These are phyloP conservation scores for Aspergillus ochraceus DNA, from an alignment of 2,329 filamentous ascomycete genomes.

Conservation along the genomic window DNA sequence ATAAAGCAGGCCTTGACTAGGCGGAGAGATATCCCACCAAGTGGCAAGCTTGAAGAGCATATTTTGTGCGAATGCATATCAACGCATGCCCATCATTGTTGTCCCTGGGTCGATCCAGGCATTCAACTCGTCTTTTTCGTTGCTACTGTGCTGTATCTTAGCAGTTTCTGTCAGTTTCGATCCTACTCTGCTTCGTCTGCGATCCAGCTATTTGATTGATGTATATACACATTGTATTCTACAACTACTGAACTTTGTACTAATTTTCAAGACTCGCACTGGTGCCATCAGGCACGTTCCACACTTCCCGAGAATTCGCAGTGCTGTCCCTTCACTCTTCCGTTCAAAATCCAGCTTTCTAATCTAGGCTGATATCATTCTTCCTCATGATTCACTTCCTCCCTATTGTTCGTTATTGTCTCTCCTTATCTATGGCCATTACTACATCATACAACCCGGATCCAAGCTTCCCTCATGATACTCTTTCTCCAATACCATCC, in stretches of 20 bases:
- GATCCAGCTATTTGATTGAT: neutral
- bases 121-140: neutral
- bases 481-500: neutral
- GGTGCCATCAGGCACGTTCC: no score
- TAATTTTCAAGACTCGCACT: neutral
- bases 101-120: neutral
- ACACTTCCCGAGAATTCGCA: neutral
- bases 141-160: neutral
- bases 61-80: neutral
- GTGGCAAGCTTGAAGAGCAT: neutral
- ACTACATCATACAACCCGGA: no score
- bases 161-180: neutral
- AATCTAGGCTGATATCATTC: neutral
- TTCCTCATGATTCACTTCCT: neutral
- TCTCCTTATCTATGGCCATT: neutral
- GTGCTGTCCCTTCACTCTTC: neutral
- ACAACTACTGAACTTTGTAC: neutral
- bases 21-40: neutral
- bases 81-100: neutral
- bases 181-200: neutral
- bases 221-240: slow-evolving; percentile 5
- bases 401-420: neutral
- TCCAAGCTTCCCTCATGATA: neutral
- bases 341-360: neutral
- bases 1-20: neutral